Evolutionary conservation across 78 protist species (phyloP), one percentile per base, ranked within the genome.

Genomic region (Polysphondylium violaceum): DNA sequence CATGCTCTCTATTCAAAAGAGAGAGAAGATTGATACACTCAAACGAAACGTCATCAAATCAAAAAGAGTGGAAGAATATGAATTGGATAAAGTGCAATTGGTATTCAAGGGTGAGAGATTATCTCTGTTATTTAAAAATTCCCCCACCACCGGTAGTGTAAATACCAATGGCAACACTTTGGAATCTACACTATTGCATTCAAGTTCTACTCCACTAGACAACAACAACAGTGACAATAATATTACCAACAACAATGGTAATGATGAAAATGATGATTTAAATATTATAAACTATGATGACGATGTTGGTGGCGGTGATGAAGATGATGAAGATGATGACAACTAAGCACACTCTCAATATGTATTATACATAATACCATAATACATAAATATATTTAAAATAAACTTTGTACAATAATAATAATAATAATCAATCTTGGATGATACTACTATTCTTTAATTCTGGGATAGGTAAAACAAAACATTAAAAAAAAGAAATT

Each of bases 101-200:
- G 89, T 81, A 12, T 81, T 81, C 55, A 44, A 44, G 19, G 89
- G 89, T 55, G 77, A 63, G 8, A 71, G 89, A 59, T 21, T 81
- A 14, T 81, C 89, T 38, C 29, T 81, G 11, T 29, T 63, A 29
- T 33, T 61, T 19, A 61, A 47, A 56, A 72, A 43, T 43, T 25
- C 51, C 2, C 17, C 71, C 14, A 2, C 29, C 7, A 61, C 21
- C 33, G 25, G 44, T 61, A 31, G 29, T 17, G 25, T 25, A 25
- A 58, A n/a, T 12, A 58, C 2, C 25, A 21, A 51, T 58, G 27
- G 27, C 27, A 21, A 21, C 27, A 58, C n/a, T n/a, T n/a, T n/a
- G n/a, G n/a, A n/a, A n/a, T n/a, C n/a, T n/a, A n/a, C n/a, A n/a
- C n/a, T n/a, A n/a, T n/a, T n/a, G n/a, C n/a, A n/a, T n/a, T n/a